These are phyloP conservation scores for Ilyonectria destructans DNA, from an alignment of 2,329 filamentous ascomycete species.

Conservation along the genomic window DNA sequence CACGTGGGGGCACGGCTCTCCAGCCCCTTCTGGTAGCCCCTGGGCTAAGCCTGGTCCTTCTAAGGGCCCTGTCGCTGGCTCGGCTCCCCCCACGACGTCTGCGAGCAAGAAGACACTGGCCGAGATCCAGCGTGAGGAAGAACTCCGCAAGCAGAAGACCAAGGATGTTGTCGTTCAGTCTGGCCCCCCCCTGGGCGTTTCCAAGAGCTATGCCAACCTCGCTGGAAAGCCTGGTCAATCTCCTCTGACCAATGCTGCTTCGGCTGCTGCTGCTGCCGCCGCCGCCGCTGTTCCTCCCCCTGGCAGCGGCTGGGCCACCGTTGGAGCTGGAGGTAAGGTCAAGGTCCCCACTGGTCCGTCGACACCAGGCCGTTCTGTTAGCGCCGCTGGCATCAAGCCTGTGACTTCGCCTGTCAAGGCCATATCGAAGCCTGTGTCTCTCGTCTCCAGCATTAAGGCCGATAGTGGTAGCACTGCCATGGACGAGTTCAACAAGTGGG, in stretches of 20 bases:
- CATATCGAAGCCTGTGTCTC: constrained; percentile 64
- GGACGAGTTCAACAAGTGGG: constrained; percentile 97
- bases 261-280: constrained; percentile 54
- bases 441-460: constrained; percentile 59
- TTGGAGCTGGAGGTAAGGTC: constrained; percentile 93
- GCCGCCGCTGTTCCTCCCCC: constrained; percentile 59
- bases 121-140: constrained; percentile 97
- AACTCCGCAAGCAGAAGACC: constrained; percentile 82
- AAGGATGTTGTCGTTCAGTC: constrained; percentile 66
- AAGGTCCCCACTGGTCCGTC: constrained; percentile 79
- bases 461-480: constrained; percentile 70
- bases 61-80: constrained; percentile 56
- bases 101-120: constrained; percentile 89
- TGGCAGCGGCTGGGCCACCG: constrained; percentile 88
- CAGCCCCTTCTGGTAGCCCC: constrained; percentile 75
- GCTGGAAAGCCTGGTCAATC: constrained; percentile 79
- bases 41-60: constrained; percentile 77
- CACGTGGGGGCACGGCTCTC: constrained; percentile 89
- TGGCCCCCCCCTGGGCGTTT: constrained; percentile 65
- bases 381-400: constrained; percentile 61
- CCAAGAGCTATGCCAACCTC: constrained; percentile 95
- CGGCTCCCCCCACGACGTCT: constrained; percentile 43
- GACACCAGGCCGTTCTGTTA: constrained; percentile 64
- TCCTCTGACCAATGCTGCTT: constrained; percentile 58
- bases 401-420: constrained; percentile 67